phyloP scores from a whole-genome alignment of 371 early-diverging fungal genomes.

The Mucor velutinosus region DNA sequence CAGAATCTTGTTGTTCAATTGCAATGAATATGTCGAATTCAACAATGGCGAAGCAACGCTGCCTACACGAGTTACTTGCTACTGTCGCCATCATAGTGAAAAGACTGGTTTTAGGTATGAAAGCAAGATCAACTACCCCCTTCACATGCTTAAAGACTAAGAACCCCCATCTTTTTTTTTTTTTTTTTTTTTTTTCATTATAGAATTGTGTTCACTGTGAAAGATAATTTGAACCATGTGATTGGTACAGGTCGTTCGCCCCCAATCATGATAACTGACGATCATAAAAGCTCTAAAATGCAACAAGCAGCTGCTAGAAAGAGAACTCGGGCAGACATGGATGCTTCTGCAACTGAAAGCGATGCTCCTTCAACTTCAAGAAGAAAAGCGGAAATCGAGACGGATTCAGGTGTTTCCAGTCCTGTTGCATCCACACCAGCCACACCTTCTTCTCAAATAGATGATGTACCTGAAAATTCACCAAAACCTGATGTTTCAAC shows the following conservation, averaged over 20 bases:
- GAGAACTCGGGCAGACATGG: constrained; percentile 42
- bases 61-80: constrained; percentile 82
- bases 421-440: constrained; percentile 51
- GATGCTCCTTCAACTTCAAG: constrained; percentile 22
- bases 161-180: constrained; percentile 5
- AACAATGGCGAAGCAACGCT: constrained; percentile 71
- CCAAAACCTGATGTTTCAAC: not conserved
- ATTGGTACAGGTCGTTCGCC: constrained; percentile 77
- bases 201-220: constrained; percentile 66
- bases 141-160: not conserved
- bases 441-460: constrained; percentile 44
- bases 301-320: constrained; percentile 30
- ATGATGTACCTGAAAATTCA: constrained; percentile 31
- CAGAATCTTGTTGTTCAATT: constrained; percentile 71
- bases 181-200: constrained; percentile 4
- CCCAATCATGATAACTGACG: constrained; percentile 88
- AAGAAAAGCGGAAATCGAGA: constrained; percentile 25
- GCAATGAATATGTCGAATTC: constrained; percentile 73
- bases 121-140: not conserved
- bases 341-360: constrained; percentile 30
- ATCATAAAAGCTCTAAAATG: constrained; percentile 79
- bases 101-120: constrained; percentile 81
- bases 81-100: constrained; percentile 86
- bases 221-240: constrained; percentile 59
- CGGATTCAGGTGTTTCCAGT: constrained; percentile 52